Base-by-base conservation (phyloP, 345 rosid species). In the Hevea brasiliensis region DNA sequence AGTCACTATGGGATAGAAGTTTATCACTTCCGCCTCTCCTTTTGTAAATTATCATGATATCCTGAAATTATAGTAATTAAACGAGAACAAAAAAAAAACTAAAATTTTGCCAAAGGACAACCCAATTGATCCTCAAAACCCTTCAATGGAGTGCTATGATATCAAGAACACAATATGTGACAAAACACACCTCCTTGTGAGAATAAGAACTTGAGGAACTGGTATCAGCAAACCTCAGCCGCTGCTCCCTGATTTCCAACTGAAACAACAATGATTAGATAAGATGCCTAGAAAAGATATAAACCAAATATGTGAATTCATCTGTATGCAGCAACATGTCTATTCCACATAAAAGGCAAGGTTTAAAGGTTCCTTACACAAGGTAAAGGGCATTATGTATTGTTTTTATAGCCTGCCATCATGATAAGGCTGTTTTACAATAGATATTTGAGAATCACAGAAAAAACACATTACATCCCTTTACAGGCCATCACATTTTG, bases 11-110 rank as follows among this genome's bases (percentile, higher is more conserved):
- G 70, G 89, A 81, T 42, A 89, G 78, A 71, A 71, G 82, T 71
- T 84, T 81, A 66, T 83, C 96, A 67, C 79, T 89, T 79, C 99
- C 99, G 61, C 98, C 99, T 80, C 99, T 89, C 79, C 98, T 90
- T 86, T 88, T 95, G 86, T 85, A 81, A 82, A 88, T 85, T 74
- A 82, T 85, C 47, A 77, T 77, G 40, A 89, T 78, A 71, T 91
- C 97, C 99, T 95, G 87, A 86, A 83, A 61, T 74, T 67, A 45
- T 53, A 26, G 42, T 26, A 41, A 47, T 56, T 59, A 58, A 35
- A 18, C 35, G 71, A 71, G 65, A 74, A 80, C 50, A 53, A 58
- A 53, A 58, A 44, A 6, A 40, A 48, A 65, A 63, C 37, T 40
- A 58, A 20, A 40, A 40, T 66, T 15, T 59, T n/a, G 35, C 5